phyloP scores from a whole-genome alignment of 805 yeast species.

The Metschnikowia gelsemii region DNA sequence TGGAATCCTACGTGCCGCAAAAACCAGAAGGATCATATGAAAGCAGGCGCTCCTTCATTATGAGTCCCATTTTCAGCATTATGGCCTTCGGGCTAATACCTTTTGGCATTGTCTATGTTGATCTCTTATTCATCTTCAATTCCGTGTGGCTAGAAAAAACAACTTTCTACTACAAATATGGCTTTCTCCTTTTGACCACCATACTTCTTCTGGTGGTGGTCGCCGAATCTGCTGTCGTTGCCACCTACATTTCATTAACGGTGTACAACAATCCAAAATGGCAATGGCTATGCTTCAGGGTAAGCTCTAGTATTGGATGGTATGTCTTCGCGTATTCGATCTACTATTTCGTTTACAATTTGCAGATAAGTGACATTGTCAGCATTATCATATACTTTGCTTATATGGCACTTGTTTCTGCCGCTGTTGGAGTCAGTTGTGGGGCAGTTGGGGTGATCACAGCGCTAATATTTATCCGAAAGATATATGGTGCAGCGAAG shows the following conservation, averaged over 20 bases:
- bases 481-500: slow-evolving; percentile 58
- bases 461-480: slow-evolving; percentile 62
- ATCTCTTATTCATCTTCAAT: slow-evolving; percentile 67
- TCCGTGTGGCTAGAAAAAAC: slow-evolving; percentile 80
- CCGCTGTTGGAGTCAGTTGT: slow-evolving; percentile 63
- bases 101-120: slow-evolving; percentile 78
- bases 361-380: slow-evolving; percentile 65
- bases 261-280: slow-evolving; percentile 59
- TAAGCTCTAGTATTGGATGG: slow-evolving; percentile 68
- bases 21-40: neutral
- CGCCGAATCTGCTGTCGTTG: slow-evolving; percentile 68
- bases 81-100: slow-evolving; percentile 70
- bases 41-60: slow-evolving; percentile 22
- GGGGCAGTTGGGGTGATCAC: slow-evolving; percentile 75
- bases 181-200: slow-evolving; percentile 66
- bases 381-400: slow-evolving; percentile 67
- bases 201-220: slow-evolving; percentile 60
- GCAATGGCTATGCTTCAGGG: slow-evolving; percentile 81
- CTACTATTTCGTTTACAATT: slow-evolving; percentile 58
- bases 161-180: slow-evolving; percentile 76
- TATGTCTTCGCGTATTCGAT: slow-evolving; percentile 67
- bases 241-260: slow-evolving; percentile 59
- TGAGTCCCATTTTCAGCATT: slow-evolving; percentile 29
- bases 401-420: slow-evolving; percentile 65
- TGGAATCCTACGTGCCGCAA: slow-evolving; percentile 11